phyloP scores from a whole-genome alignment of 176 grass and related monocot genomes.

The Paspalum notatum region DNA sequence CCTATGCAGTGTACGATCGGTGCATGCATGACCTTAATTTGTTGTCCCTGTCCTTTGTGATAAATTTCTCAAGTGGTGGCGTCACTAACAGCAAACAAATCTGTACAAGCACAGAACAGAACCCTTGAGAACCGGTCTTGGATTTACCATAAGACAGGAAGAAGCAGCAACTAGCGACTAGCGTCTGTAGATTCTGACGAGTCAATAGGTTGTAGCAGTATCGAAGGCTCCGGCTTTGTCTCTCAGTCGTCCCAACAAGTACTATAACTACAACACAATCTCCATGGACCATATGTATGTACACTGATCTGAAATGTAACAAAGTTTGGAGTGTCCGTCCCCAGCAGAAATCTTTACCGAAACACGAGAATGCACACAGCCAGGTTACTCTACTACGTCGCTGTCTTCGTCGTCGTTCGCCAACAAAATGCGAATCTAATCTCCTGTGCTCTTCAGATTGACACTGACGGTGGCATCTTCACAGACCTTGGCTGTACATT shows the following conservation, averaged over 20 bases:
- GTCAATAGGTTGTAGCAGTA: not conserved
- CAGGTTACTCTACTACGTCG: not conserved
- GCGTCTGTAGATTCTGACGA: not conserved
- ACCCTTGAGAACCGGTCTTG: not conserved
- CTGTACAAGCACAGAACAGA: not conserved
- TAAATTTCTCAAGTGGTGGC: not conserved
- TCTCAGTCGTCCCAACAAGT: not conserved
- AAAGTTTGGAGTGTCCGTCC: not conserved
- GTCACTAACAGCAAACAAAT: not conserved
- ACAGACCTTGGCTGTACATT: not conserved
- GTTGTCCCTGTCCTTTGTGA: not conserved
- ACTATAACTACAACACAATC: too few species aligned
- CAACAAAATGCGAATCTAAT: not conserved
- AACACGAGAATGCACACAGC: not conserved
- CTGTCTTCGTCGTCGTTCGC: not conserved
- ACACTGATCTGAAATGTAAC: too few species aligned
- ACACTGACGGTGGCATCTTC: not conserved
- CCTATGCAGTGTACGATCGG: too few species aligned
- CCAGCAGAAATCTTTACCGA: conserved; percentile 12
- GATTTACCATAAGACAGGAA: not conserved
- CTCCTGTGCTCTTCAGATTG: too few species aligned
- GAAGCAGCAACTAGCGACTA: not conserved
- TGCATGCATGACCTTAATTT: too few species aligned
- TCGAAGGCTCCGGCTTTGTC: not conserved
- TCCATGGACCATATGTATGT: not conserved